These are phyloP conservation scores for Antitrichia curtipendula DNA, from an alignment of 225 moss, liverwort and hornwort species.

Conservation along the genomic window DNA sequence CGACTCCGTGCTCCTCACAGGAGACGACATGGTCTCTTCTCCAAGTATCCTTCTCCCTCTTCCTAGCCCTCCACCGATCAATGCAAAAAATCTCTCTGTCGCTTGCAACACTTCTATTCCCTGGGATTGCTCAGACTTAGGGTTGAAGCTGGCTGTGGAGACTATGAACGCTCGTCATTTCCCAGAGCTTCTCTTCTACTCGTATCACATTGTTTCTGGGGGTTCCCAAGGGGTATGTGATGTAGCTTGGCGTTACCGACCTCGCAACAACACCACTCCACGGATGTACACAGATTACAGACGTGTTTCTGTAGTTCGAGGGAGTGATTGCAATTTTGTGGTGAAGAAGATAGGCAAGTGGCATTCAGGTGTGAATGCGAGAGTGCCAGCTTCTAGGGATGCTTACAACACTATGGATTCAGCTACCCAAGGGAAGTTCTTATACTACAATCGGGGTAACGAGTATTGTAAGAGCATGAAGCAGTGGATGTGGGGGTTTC, in stretches of 20 bases:
- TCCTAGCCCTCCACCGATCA: constrained; percentile 15
- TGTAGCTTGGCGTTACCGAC: constrained; percentile 73
- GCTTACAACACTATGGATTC: not conserved
- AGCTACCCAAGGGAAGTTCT: constrained; percentile 12
- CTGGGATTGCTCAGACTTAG: constrained; percentile 44
- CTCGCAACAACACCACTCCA: constrained; percentile 51
- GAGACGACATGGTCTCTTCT: constrained; percentile 34
- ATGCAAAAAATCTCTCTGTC: not conserved
- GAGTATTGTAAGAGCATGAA: constrained; percentile 80
- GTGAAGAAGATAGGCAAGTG: constrained; percentile 57
- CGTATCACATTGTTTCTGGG: constrained; percentile 38
- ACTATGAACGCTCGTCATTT: constrained; percentile 48
- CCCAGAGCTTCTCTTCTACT: constrained; percentile 51
- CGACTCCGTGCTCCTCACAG: constrained; percentile 72
- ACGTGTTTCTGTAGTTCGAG: constrained; percentile 25
- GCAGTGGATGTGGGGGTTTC: constrained; percentile 38
- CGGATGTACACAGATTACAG: constrained; percentile 73
- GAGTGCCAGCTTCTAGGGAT: not conserved
- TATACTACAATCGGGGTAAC: constrained; percentile 55
- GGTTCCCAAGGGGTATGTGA: constrained; percentile 48
- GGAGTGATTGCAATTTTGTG: constrained; percentile 32
- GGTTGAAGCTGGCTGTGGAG: constrained; percentile 54
- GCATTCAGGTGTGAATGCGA: constrained; percentile 76
- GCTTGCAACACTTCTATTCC: constrained; percentile 15
- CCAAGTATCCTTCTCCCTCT: not conserved